Percentiles rank a stretch among this genome's conserved stretches.
Evolutionary conservation across 2,329 filamentous ascomycete species (phyloP).

Genomic region (Colletotrichum gigasporum): DNA sequence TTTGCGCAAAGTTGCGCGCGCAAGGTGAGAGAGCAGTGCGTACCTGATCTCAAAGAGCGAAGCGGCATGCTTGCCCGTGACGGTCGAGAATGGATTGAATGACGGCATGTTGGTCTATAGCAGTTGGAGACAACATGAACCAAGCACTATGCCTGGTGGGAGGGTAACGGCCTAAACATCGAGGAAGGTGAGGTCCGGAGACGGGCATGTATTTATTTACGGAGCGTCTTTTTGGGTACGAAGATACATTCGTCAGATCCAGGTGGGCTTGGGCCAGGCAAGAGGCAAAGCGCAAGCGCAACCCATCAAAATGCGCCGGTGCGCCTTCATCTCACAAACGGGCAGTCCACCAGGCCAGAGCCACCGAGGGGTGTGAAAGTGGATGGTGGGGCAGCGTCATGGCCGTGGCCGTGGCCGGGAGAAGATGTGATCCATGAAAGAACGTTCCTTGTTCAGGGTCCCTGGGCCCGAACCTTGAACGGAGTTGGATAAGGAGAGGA

Average conservation of each 20-base stretch:
- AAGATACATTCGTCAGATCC: constrained; percentile 24
- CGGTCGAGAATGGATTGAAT: constrained; percentile 64
- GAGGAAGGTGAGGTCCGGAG: constrained; percentile 26
- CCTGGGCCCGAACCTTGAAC: constrained; percentile 20
- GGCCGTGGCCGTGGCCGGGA: too few species aligned
- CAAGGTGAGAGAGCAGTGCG: too few species aligned
- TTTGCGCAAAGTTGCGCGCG: too few species aligned
- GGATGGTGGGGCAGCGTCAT: constrained; percentile 13
- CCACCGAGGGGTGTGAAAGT: not conserved
- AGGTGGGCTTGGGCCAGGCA: constrained; percentile 16
- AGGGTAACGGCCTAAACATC: constrained; percentile 18
- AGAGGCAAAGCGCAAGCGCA: constrained; percentile 19
- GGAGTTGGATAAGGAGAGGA: constrained; percentile 25
- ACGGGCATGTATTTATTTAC: constrained; percentile 29
- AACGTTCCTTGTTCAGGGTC: constrained; percentile 29
- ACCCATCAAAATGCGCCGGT: constrained; percentile 19
- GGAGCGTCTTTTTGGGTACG: constrained; percentile 20
- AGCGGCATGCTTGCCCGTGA: constrained; percentile 59
- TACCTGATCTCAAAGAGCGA: constrained; percentile 69
- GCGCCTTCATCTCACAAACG: constrained; percentile 26
- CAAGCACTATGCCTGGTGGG: constrained; percentile 56
- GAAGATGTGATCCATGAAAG: constrained; percentile 1
- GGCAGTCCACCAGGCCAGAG: constrained; percentile 29
- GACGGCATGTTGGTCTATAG: constrained; percentile 63
- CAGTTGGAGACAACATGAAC: constrained; percentile 62